Evolutionary conservation across 2,329 filamentous ascomycete species (phyloP).

Genomic region (Mycosphaerelloides madeirae): DNA sequence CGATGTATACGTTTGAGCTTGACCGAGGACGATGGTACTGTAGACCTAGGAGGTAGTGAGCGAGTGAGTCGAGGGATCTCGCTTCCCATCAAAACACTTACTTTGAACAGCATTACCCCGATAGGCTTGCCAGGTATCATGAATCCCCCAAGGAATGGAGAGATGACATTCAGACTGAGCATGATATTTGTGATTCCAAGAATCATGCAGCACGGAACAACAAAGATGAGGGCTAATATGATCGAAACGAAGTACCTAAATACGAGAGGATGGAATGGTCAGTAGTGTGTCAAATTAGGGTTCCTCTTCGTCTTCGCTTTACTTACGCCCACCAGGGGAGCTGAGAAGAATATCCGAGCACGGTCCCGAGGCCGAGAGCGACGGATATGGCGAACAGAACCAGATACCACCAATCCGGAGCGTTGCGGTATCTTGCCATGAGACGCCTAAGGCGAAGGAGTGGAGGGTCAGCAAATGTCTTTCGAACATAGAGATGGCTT

Average conservation of each 20-base stretch:
- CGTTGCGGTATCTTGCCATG: conserved; percentile 60
- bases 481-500: too few species aligned
- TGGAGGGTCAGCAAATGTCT: too few species aligned
- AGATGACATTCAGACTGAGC: conserved; percentile 22
- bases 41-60: too few species aligned
- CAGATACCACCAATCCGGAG: conserved; percentile 71
- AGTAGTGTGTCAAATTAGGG: too few species aligned
- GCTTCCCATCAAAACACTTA: too few species aligned
- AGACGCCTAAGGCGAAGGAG: too few species aligned
- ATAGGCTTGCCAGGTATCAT: conserved; percentile 81
- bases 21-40: conserved; percentile 56
- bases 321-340: conserved; percentile 84
- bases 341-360: conserved; percentile 63
- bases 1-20: conserved; percentile 83
- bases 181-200: conserved; percentile 76
- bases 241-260: conserved; percentile 73
- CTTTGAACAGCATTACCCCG: conserved; percentile 86
- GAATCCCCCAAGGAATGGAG: conserved; percentile 64
- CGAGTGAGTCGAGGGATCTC: too few species aligned
- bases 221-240: conserved; percentile 70
- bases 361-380: conserved; percentile 13
- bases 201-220: conserved; percentile 85
- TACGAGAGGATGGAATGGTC: too few species aligned
- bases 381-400: conserved; percentile 24
- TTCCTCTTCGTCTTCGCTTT: too few species aligned